A percentile compares a stretch with the other conserved stretches of the same genome.
Conservation (phyloP, 352 stramenopile genomes). For the Globisporangium mamillatum region DNA sequence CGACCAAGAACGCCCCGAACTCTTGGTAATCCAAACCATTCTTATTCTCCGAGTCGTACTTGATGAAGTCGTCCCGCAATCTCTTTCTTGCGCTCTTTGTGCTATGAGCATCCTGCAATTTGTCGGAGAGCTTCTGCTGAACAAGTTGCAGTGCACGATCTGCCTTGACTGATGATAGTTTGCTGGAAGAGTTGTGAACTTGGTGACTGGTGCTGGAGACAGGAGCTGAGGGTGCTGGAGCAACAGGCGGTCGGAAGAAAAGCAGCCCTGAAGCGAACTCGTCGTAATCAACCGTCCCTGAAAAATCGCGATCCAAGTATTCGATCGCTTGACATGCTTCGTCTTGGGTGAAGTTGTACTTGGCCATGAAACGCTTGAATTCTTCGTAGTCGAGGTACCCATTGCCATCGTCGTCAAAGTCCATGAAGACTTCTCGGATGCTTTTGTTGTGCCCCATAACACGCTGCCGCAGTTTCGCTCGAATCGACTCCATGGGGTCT, state of each 20-base stretch:
- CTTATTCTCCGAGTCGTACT: slow-evolving; percentile 52
- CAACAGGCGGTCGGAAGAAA: slow-evolving; percentile 45
- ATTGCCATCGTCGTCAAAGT: slow-evolving; percentile 61
- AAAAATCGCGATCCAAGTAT: slow-evolving; percentile 55
- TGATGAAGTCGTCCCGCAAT: slow-evolving; percentile 39
- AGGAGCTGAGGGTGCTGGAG: neutral
- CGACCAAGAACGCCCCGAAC: slow-evolving; percentile 52
- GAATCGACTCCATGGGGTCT: slow-evolving; percentile 54
- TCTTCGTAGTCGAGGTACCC: slow-evolving; percentile 62
- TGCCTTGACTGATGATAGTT: slow-evolving; percentile 11
- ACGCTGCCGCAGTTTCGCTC: slow-evolving; percentile 51
- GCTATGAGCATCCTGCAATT: slow-evolving; percentile 16
- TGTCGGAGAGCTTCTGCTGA: slow-evolving; percentile 24
- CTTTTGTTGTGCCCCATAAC: slow-evolving; percentile 73
- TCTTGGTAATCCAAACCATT: slow-evolving; percentile 55
- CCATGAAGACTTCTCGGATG: slow-evolving; percentile 68
- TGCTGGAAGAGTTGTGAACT: neutral
- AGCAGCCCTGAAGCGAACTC: slow-evolving; percentile 67
- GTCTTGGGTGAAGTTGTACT: slow-evolving; percentile 50
- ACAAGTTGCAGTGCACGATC: slow-evolving; percentile 26
- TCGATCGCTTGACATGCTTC: slow-evolving; percentile 43
- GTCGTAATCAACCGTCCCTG: slow-evolving; percentile 70
- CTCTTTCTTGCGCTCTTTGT: slow-evolving; percentile 20
- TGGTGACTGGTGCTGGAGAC: neutral
- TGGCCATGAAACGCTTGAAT: slow-evolving; percentile 66